phyloP scores from a whole-genome alignment of 768 basidiomycete genomes.

The Pisolithus sp. region DNA sequence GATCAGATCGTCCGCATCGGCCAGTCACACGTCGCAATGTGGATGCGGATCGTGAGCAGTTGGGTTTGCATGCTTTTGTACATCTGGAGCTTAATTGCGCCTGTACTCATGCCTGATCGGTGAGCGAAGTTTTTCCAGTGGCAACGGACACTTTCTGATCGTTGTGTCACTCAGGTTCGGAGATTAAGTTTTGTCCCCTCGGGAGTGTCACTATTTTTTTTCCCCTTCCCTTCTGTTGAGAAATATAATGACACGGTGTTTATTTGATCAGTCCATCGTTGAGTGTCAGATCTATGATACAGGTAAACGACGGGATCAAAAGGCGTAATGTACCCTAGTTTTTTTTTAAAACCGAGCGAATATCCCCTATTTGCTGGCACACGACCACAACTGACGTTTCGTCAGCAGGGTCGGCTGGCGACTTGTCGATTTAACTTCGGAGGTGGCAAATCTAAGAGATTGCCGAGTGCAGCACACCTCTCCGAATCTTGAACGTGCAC shows the following conservation, averaged over 20 bases:
- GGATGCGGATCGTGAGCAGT: constrained; percentile 95
- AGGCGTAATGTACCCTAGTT: too few species aligned
- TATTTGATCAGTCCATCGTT: too few species aligned
- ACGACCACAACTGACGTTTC: too few species aligned
- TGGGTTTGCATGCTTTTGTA: constrained; percentile 90
- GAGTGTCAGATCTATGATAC: too few species aligned
- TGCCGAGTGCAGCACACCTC: constrained; percentile 22
- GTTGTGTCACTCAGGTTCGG: constrained; percentile 17
- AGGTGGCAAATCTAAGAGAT: background rate
- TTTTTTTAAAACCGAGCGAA: too few species aligned
- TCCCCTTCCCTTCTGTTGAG: too few species aligned
- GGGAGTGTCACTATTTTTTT: too few species aligned
- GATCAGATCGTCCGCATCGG: constrained; percentile 84
- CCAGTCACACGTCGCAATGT: constrained; percentile 94
- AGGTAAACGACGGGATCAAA: too few species aligned
- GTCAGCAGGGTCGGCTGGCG: too few species aligned
- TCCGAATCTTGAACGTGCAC: constrained; percentile 35
- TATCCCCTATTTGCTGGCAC: too few species aligned
- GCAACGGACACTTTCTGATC: background rate
- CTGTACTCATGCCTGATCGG: constrained; percentile 87
- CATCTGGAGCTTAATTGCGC: constrained; percentile 83
- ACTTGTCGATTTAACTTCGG: too few species aligned
- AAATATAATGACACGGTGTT: too few species aligned
- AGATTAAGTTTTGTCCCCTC: constrained; percentile 3
- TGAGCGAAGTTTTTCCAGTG: constrained; percentile 30